Evolutionary conservation across 2,329 filamentous ascomycete species (phyloP).

Genomic region (Sordariomycetes sp.): DNA sequence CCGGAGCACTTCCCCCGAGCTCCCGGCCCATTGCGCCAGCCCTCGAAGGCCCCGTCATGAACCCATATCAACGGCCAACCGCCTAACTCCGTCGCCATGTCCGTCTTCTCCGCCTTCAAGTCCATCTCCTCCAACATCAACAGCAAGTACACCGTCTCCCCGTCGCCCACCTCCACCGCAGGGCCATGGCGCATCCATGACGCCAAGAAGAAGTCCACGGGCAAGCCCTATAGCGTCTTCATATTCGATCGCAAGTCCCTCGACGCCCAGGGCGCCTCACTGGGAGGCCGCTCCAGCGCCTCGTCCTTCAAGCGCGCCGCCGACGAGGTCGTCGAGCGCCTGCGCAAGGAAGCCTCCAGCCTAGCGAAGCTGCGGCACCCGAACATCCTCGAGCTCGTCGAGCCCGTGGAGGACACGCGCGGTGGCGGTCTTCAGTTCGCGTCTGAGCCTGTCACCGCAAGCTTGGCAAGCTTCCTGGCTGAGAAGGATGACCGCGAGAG

Average conservation of each 20-base stretch:
- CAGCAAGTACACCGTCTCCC: slow-evolving; percentile 77
- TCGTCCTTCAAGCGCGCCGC: slow-evolving; percentile 67
- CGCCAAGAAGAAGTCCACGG: slow-evolving; percentile 91
- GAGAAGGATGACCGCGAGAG: slow-evolving; percentile 86
- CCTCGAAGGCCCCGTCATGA: not conserved
- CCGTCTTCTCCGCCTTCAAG: slow-evolving; percentile 90
- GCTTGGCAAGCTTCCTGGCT: slow-evolving; percentile 67
- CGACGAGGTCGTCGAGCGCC: slow-evolving; percentile 81
- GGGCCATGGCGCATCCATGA: slow-evolving; percentile 98
- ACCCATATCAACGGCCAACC: not conserved
- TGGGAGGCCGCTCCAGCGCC: slow-evolving; percentile 30
- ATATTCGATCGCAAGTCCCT: slow-evolving; percentile 86
- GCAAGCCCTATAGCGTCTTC: slow-evolving; percentile 82
- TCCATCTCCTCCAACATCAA: slow-evolving; percentile 90
- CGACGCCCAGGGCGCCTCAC: slow-evolving; percentile 40
- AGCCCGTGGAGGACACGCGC: slow-evolving; percentile 90
- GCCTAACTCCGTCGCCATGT: slow-evolving; percentile 15
- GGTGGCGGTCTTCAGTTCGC: slow-evolving; percentile 91
- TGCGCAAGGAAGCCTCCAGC: slow-evolving; percentile 86
- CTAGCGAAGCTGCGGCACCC: slow-evolving; percentile 84
- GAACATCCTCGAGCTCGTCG: slow-evolving; percentile 81
- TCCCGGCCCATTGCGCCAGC: not conserved
- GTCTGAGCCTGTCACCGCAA: slow-evolving; percentile 82
- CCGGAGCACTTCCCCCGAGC: not conserved
- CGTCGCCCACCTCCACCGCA: slow-evolving; percentile 64